Evolutionary conservation across 129 eudicot species (phyloP).

Genomic region (Gnaphalium uliginosum): DNA sequence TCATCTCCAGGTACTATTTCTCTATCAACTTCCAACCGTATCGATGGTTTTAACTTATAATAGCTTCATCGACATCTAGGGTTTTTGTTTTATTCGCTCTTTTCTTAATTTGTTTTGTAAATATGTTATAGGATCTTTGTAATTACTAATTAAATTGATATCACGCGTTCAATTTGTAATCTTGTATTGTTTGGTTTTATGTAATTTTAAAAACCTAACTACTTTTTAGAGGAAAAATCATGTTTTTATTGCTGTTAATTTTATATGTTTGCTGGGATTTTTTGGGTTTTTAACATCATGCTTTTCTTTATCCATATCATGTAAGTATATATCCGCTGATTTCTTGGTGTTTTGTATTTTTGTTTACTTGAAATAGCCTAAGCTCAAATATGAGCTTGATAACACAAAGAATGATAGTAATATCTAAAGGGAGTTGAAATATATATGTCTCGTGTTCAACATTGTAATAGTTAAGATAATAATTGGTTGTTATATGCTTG

Average conservation of each 20-base stretch:
- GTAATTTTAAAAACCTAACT: background rate
- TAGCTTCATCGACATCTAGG: slow-evolving; percentile 7
- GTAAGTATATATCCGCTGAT: background rate
- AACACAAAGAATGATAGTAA: background rate
- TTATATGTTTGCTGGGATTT: background rate
- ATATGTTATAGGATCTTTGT: background rate
- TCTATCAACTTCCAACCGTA: background rate
- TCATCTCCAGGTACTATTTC: slow-evolving; percentile 24
- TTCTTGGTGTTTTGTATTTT: background rate
- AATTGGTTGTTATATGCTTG: too few relatives aligned
- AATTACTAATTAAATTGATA: background rate
- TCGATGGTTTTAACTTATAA: background rate
- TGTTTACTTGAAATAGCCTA: background rate
- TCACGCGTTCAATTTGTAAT: background rate
- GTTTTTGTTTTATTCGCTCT: slow-evolving; percentile 10
- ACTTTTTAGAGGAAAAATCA: background rate
- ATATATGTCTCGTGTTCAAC: too few relatives aligned
- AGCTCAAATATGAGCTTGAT: slow-evolving; percentile 6
- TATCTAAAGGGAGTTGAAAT: background rate
- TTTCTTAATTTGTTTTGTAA: slow-evolving; percentile 7
- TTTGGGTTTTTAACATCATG: background rate
- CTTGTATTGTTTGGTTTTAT: slow-evolving; percentile 4
- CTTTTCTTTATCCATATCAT: background rate
- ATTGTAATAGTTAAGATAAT: too few relatives aligned
- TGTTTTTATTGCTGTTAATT: too few relatives aligned